These are phyloP conservation scores for Pochonia chlamydosporia DNA, from an alignment of 2,329 filamentous ascomycete species.

Conservation along the genomic window DNA sequence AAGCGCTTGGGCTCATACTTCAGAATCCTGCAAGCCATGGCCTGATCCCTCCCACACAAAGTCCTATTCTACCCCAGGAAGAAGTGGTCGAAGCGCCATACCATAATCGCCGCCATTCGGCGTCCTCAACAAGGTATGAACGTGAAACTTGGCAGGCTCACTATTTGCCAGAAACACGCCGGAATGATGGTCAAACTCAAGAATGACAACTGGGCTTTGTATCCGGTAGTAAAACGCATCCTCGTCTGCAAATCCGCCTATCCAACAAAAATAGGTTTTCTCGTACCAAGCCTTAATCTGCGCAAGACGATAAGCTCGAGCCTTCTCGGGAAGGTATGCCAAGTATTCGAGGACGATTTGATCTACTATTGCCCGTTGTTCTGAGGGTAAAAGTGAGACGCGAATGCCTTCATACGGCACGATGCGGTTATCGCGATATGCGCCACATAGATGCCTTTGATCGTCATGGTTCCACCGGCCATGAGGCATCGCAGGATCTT, in stretches of 20 bases:
- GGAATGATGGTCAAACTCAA: conserved; percentile 77
- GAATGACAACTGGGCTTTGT: conserved; percentile 67
- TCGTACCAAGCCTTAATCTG: conserved; percentile 49
- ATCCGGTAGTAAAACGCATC: conserved; percentile 75
- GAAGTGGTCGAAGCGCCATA: conserved; percentile 37
- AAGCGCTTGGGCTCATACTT: too few relatives aligned
- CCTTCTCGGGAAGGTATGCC: neutral
- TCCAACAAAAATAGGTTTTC: conserved; percentile 80
- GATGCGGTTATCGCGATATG: conserved; percentile 70
- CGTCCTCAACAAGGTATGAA: conserved; percentile 66
- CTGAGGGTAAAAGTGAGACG: conserved; percentile 39
- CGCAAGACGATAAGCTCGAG: conserved; percentile 34
- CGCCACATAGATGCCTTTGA: conserved; percentile 71
- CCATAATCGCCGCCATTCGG: conserved; percentile 77
- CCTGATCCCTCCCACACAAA: conserved; percentile 21
- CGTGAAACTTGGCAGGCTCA: conserved; percentile 72
- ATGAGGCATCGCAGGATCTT: conserved; percentile 59
- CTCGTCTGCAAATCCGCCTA: conserved; percentile 59
- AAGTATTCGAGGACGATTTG: neutral
- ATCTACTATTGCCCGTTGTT: conserved; percentile 40
- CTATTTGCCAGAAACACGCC: conserved; percentile 71
- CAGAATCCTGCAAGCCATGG: too few relatives aligned
- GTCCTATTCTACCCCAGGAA: conserved; percentile 23
- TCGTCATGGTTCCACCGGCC: conserved; percentile 77
- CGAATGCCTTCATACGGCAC: conserved; percentile 68